Evolutionary conservation across 352 stramenopile species (phyloP).

Genomic region (Phytophthora nicotianae): DNA sequence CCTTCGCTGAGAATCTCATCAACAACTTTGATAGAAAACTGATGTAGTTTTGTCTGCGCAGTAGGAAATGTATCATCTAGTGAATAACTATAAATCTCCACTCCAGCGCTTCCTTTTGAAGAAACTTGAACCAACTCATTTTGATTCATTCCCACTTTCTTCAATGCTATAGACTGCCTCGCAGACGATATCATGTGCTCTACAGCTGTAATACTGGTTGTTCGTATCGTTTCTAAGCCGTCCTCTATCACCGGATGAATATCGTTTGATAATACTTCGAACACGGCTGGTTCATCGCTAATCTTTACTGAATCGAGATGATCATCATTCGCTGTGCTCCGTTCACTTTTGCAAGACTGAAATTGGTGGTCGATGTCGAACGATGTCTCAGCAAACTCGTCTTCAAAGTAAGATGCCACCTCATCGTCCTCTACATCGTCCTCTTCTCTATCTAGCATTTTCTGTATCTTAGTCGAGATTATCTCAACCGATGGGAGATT

Average conservation of each 20-base stretch:
- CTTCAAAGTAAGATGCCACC: neutral
- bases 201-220: neutral
- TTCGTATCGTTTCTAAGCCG: constrained; percentile 4
- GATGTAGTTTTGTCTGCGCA: neutral
- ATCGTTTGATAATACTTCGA: neutral
- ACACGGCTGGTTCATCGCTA: neutral
- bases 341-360: neutral
- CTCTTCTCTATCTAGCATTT: neutral
- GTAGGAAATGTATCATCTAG: neutral
- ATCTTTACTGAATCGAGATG: too few relatives aligned
- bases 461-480: constrained; percentile 9
- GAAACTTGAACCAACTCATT: neutral
- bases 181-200: constrained; percentile 14
- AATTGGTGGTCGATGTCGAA: neutral
- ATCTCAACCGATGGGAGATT: constrained; percentile 1
- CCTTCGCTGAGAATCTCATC: constrained; percentile 12
- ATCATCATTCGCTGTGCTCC: neutral
- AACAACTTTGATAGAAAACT: constrained; percentile 7
- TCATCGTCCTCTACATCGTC: neutral
- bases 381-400: neutral
- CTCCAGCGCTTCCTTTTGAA: neutral
- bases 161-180: constrained; percentile 3
- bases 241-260: neutral
- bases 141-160: neutral
- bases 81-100: too few relatives aligned